Conservation (phyloP, 192 early-diverging fungal species). For the Geranomyces variabilis region DNA sequence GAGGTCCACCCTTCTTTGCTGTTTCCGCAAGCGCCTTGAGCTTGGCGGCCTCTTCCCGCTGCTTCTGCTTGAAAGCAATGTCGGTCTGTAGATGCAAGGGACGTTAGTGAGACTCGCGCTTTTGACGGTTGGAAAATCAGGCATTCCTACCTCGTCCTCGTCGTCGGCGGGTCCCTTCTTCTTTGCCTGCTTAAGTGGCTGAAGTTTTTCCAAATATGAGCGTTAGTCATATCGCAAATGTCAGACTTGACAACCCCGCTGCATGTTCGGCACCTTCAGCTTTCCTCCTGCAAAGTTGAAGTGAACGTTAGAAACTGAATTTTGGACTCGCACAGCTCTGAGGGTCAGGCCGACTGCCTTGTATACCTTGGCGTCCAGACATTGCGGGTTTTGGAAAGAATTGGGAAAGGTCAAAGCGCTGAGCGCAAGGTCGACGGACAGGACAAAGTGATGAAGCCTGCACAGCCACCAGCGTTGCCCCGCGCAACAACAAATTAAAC, state of each 20-base stretch:
- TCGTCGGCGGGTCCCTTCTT: slow-evolving; percentile 59
- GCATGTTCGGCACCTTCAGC: slow-evolving; percentile 52
- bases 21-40: slow-evolving; percentile 74
- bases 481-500: not conserved
- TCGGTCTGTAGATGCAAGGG: slow-evolving; percentile 51
- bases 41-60: slow-evolving; percentile 76
- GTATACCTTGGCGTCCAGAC: slow-evolving; percentile 62
- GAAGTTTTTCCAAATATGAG: not conserved
- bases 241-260: not conserved
- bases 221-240: no score
- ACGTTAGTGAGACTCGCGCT: no score
- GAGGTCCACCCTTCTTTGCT: slow-evolving; percentile 40
- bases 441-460: not conserved
- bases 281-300: slow-evolving; percentile 67
- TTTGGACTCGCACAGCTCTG: no score
- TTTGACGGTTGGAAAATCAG: not conserved
- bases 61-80: slow-evolving; percentile 76
- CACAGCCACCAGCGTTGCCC: not conserved
- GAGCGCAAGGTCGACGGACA: not conserved
- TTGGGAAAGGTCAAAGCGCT: not conserved
- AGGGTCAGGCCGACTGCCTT: no score
- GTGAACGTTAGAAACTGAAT: not conserved
- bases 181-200: slow-evolving; percentile 86
- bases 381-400: slow-evolving; percentile 20
- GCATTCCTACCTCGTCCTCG: slow-evolving; percentile 58